These are phyloP conservation scores for Penicillium cataractarum DNA, from an alignment of 495 filamentous ascomycete species.

Conservation along the genomic window DNA sequence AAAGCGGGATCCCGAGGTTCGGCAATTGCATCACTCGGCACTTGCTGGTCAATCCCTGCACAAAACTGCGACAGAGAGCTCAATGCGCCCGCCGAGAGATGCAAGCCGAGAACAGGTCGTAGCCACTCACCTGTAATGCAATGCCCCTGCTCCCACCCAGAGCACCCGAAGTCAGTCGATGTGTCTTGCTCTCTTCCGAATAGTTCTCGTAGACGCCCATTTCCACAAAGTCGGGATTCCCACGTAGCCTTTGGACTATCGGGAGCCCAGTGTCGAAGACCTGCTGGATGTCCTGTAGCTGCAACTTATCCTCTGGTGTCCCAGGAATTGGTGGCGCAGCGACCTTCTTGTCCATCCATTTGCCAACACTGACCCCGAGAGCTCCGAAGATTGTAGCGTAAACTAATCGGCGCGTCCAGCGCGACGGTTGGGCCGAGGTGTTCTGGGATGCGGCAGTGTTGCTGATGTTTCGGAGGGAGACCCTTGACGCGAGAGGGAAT, in stretches of 20 bases:
- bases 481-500: constrained; percentile 3
- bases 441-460: constrained; percentile 28
- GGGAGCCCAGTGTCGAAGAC: constrained; percentile 47
- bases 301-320: constrained; percentile 32
- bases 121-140: constrained; percentile 45
- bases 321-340: constrained; percentile 37
- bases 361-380: constrained; percentile 33
- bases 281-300: constrained; percentile 29
- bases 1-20: constrained; percentile 22
- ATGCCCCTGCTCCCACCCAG: constrained; percentile 45
- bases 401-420: constrained; percentile 45
- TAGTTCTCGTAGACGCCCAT: constrained; percentile 58
- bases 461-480: constrained; percentile 29
- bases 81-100: constrained; percentile 5
- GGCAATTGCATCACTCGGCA: constrained; percentile 20
- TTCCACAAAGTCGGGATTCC: constrained; percentile 56
- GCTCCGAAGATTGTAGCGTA: constrained; percentile 42
- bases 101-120: not conserved
- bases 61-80: not conserved
- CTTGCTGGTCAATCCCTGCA: constrained; percentile 4
- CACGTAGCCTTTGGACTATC: constrained; percentile 55
- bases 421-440: constrained; percentile 27
- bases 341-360: constrained; percentile 34
- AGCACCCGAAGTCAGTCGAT: constrained; percentile 45
- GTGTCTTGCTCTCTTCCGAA: constrained; percentile 38